These are phyloP conservation scores for Yamadazyma siamensis DNA, from an alignment of 1,139 yeast species.

Conservation along the genomic window DNA sequence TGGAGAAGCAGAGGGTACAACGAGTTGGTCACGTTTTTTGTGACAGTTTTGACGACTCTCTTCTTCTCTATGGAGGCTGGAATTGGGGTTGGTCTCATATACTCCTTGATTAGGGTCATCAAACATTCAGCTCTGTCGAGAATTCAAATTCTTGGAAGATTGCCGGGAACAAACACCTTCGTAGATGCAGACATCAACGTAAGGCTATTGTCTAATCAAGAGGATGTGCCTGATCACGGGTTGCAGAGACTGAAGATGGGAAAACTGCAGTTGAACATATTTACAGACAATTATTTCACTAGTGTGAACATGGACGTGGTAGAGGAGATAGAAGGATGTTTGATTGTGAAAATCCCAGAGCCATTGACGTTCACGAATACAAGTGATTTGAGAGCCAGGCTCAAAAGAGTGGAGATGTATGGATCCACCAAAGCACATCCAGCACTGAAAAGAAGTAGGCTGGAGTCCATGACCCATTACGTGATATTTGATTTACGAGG, in stretches of 20 bases:
- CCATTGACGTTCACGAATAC: slow-evolving; percentile 91
- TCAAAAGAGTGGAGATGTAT: slow-evolving; percentile 75
- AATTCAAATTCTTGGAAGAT: slow-evolving; percentile 82
- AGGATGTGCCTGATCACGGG: neutral
- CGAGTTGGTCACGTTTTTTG: slow-evolving; percentile 70
- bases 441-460: slow-evolving; percentile 58
- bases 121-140: slow-evolving; percentile 85
- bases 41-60: slow-evolving; percentile 70
- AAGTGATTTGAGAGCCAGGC: slow-evolving; percentile 72
- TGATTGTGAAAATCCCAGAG: slow-evolving; percentile 86
- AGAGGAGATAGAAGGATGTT: slow-evolving; percentile 81
- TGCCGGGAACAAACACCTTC: slow-evolving; percentile 73
- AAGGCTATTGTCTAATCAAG: slow-evolving; percentile 7
- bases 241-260: neutral
- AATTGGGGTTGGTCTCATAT: slow-evolving; percentile 77
- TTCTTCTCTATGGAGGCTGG: slow-evolving; percentile 89
- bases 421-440: slow-evolving; percentile 88
- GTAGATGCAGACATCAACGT: slow-evolving; percentile 67
- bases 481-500: slow-evolving; percentile 84
- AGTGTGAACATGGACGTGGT: slow-evolving; percentile 39
- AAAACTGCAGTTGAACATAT: slow-evolving; percentile 25
- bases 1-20: slow-evolving; percentile 70
- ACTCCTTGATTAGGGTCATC: slow-evolving; percentile 76
- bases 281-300: slow-evolving; percentile 35
- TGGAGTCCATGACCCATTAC: slow-evolving; percentile 54